Conservation (phyloP, 805 yeast species). For the Pichia occidentalis region DNA sequence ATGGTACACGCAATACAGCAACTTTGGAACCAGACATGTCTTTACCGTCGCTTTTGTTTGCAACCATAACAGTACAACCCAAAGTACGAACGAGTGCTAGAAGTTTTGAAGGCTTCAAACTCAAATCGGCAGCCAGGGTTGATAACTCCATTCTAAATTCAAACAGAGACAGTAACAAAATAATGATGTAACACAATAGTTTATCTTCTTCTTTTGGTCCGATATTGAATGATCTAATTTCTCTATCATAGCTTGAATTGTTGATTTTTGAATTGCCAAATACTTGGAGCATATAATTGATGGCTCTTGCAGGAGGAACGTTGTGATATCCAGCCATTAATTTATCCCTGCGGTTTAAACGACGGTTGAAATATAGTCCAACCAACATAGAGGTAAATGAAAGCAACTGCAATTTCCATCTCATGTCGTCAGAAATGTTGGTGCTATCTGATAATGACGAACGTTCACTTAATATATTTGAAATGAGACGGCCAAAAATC, state of each 20-base stretch:
- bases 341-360: conserved; percentile 51
- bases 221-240: conserved; percentile 54
- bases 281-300: conserved; percentile 64
- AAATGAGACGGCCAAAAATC: conserved; percentile 5
- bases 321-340: conserved; percentile 55
- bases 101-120: conserved; percentile 69
- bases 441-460: too few species aligned
- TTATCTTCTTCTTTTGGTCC: conserved; percentile 89
- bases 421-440: conserved; percentile 13
- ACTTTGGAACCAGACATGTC: conserved; percentile 61
- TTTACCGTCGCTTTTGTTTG: conserved; percentile 69
- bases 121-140: conserved; percentile 79
- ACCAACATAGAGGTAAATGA: conserved; percentile 74
- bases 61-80: conserved; percentile 73
- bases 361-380: conserved; percentile 72
- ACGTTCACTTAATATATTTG: background rate
- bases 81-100: conserved; percentile 65
- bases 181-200: conserved; percentile 71
- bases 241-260: conserved; percentile 31
- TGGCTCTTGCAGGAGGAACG: conserved; percentile 70
- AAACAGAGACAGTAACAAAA: conserved; percentile 67
- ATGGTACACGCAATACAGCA: conserved; percentile 82
- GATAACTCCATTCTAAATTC: conserved; percentile 67
- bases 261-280: conserved; percentile 69
- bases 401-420: conserved; percentile 58